phyloP scores from a whole-genome alignment of 495 filamentous ascomycete species.

The Penicillium tannophilum region DNA sequence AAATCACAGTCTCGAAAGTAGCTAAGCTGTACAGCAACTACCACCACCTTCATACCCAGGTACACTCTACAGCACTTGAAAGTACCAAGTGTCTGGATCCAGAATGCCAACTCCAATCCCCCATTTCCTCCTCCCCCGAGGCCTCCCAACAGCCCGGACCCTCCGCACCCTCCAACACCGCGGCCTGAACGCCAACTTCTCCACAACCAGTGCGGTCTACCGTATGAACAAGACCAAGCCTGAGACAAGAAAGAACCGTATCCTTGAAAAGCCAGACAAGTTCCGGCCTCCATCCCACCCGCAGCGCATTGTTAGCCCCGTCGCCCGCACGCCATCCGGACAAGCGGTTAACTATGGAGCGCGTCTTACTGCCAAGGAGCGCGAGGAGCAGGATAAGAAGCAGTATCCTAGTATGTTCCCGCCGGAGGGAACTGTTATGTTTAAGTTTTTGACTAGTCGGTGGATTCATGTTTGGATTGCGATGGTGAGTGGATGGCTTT shows the following conservation, averaged over 20 bases:
- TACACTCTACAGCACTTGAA: not conserved
- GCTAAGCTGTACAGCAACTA: not conserved
- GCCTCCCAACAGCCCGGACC: conserved; percentile 34
- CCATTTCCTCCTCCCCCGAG: conserved; percentile 46
- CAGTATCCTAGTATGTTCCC: conserved; percentile 84
- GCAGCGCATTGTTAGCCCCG: conserved; percentile 51
- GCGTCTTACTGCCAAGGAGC: conserved; percentile 57
- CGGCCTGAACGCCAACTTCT: not conserved
- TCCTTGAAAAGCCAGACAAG: conserved; percentile 76
- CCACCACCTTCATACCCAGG: not conserved
- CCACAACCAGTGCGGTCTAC: conserved; percentile 29
- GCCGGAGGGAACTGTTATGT: conserved; percentile 69
- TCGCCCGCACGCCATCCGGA: conserved; percentile 30
- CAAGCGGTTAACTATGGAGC: conserved; percentile 67
- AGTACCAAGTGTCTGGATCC: not conserved
- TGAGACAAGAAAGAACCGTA: conserved; percentile 48
- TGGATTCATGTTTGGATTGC: conserved; percentile 78
- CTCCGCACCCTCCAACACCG: conserved; percentile 31
- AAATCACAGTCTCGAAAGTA: not conserved
- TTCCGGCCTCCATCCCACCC: conserved; percentile 88
- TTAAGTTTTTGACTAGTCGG: conserved; percentile 72
- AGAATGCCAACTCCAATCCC: conserved; percentile 32
- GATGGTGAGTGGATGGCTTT: conserved; percentile 55
- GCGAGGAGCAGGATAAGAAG: conserved; percentile 59
- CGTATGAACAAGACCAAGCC: conserved; percentile 14